A percentile compares a stretch with the other conserved stretches of the same genome.
Evolutionary conservation across 106 monocot genomes (phyloP).

Genomic region (Posidonia australis): DNA sequence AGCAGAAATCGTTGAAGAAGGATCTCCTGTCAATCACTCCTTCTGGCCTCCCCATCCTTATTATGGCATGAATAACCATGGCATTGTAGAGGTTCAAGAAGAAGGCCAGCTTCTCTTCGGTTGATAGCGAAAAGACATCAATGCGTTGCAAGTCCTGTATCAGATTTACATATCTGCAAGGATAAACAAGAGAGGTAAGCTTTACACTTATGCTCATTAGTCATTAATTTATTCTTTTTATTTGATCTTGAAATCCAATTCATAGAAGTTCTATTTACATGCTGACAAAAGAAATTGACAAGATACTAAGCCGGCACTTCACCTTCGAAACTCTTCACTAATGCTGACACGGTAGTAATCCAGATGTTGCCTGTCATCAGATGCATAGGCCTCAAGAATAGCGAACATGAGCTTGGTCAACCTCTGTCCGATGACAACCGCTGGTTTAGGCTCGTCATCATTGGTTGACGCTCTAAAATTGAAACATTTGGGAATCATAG

Average conservation of each 20-base stretch:
- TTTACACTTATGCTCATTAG: too few species aligned
- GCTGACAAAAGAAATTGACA: too few species aligned
- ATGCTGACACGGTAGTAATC: slow-evolving; percentile 57
- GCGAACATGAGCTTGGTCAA: slow-evolving; percentile 76
- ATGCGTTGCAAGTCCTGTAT: slow-evolving; percentile 71
- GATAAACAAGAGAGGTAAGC: neutral
- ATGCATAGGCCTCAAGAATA: slow-evolving; percentile 81
- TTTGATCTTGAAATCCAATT: too few species aligned
- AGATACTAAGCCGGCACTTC: too few species aligned
- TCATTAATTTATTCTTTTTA: too few species aligned
- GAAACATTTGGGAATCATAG: slow-evolving; percentile 55
- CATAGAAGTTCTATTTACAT: too few species aligned
- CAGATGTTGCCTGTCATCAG: slow-evolving; percentile 45
- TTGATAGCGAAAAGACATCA: slow-evolving; percentile 44
- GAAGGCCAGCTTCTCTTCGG: slow-evolving; percentile 52
- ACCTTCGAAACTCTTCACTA: slow-evolving; percentile 95
- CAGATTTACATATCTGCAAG: slow-evolving; percentile 53
- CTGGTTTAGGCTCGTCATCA: slow-evolving; percentile 65
- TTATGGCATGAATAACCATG: slow-evolving; percentile 83
- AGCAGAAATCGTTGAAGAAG: slow-evolving; percentile 81
- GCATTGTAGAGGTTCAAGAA: slow-evolving; percentile 94
- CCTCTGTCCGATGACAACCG: slow-evolving; percentile 34
- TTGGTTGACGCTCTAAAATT: slow-evolving; percentile 69
- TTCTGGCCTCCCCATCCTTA: slow-evolving; percentile 47
- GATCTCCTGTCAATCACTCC: slow-evolving; percentile 54